Percentiles rank a stretch among this genome's conserved stretches.
These are phyloP conservation scores for Teratosphaeria destructans DNA, from an alignment of 2,329 filamentous ascomycete species.

Conservation along the genomic window DNA sequence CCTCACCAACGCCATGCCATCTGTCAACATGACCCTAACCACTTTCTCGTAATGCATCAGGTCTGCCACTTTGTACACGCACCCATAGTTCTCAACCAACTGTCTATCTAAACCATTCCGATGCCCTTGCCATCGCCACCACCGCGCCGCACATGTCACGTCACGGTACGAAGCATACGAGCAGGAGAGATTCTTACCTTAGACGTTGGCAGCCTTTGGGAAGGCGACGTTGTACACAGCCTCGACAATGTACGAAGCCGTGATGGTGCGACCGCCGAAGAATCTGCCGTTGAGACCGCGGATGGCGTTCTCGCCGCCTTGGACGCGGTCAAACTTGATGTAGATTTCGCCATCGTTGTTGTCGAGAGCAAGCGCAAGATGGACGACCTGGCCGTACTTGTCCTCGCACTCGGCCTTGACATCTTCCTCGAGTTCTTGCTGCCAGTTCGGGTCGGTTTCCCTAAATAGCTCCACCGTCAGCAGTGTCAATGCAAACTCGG, in stretches of 20 bases:
- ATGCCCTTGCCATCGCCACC: not conserved
- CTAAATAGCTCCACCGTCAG: slow-evolving; percentile 34
- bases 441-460: slow-evolving; percentile 73
- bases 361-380: slow-evolving; percentile 72
- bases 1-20: too few relatives aligned
- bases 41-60: not conserved
- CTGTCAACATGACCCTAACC: not conserved
- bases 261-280: slow-evolving; percentile 88
- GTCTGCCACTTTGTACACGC: not conserved
- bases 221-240: slow-evolving; percentile 67
- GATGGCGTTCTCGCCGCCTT: slow-evolving; percentile 93
- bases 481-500: slow-evolving; percentile 6
- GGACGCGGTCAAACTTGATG: slow-evolving; percentile 92
- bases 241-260: slow-evolving; percentile 90
- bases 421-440: slow-evolving; percentile 89
- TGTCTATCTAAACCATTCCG: not conserved
- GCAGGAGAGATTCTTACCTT: not conserved
- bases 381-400: slow-evolving; percentile 95
- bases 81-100: not conserved
- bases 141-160: not conserved
- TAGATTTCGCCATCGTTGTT: slow-evolving; percentile 95
- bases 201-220: slow-evolving; percentile 22
- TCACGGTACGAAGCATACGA: not conserved
- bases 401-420: slow-evolving; percentile 84
- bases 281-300: slow-evolving; percentile 94